phyloP scores from a whole-genome alignment of 1,284 basidiomycete species.

The Ustilago cynodontis region DNA sequence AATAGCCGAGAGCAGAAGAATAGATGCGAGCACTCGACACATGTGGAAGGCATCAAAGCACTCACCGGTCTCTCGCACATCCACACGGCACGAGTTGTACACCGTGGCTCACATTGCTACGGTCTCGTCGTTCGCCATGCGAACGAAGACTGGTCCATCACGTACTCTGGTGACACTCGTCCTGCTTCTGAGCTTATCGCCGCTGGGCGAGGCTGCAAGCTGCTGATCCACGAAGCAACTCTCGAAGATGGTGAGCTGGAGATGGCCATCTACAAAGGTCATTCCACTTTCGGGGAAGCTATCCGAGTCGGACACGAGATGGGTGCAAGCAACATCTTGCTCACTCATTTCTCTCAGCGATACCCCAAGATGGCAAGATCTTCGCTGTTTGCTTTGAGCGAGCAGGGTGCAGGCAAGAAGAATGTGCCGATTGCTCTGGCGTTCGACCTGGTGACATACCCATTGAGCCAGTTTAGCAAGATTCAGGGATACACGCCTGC shows the following conservation, averaged over 20 bases:
- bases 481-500: slow-evolving; percentile 80
- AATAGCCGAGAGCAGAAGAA: slow-evolving; percentile 11
- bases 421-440: slow-evolving; percentile 75
- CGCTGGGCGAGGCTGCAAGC: slow-evolving; percentile 78
- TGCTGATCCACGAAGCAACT: slow-evolving; percentile 94
- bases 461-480: slow-evolving; percentile 84
- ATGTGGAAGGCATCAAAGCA: slow-evolving; percentile 28
- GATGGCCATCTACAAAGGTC: slow-evolving; percentile 82
- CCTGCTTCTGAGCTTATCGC: slow-evolving; percentile 79
- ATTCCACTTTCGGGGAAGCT: slow-evolving; percentile 90
- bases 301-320: slow-evolving; percentile 80
- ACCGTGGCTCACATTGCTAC: slow-evolving; percentile 43
- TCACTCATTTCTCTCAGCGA: slow-evolving; percentile 95
- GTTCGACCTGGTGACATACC: slow-evolving; percentile 82
- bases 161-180: slow-evolving; percentile 86
- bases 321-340: slow-evolving; percentile 82
- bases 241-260: slow-evolving; percentile 78
- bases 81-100: slow-evolving; percentile 52
- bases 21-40: slow-evolving; percentile 16
- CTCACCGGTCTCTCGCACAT: slow-evolving; percentile 32
- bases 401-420: slow-evolving; percentile 1
- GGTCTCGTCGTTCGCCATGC: slow-evolving; percentile 73
- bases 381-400: slow-evolving; percentile 26
- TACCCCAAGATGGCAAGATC: slow-evolving; percentile 85
- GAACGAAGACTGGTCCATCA: slow-evolving; percentile 43